phyloP scores from a whole-genome alignment of 2,329 filamentous ascomycete species.

The Fusarium praegraminearum region DNA sequence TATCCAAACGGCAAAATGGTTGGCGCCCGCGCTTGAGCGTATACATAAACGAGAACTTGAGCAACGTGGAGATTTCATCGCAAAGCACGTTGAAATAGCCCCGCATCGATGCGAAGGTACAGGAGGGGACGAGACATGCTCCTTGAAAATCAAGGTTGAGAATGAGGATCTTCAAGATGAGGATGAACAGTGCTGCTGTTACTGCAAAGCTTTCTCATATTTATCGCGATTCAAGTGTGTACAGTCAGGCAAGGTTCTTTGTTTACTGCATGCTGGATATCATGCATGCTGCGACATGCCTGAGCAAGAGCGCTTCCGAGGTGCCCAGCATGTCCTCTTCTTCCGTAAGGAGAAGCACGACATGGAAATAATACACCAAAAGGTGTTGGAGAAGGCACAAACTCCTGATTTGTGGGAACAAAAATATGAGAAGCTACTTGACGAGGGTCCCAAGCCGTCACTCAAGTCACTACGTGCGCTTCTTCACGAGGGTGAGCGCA shows the following conservation, averaged over 20 bases:
- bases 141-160: slow-evolving; percentile 72
- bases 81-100: slow-evolving; percentile 69
- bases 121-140: slow-evolving; percentile 64
- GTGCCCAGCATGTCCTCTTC: slow-evolving; percentile 78
- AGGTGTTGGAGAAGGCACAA: slow-evolving; percentile 85
- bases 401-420: slow-evolving; percentile 90
- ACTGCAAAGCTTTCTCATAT: slow-evolving; percentile 93
- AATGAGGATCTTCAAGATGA: slow-evolving; percentile 87
- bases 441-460: slow-evolving; percentile 85
- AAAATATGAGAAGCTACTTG: slow-evolving; percentile 86
- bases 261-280: slow-evolving; percentile 82
- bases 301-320: slow-evolving; percentile 74
- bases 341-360: slow-evolving; percentile 82
- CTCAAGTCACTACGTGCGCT: slow-evolving; percentile 87
- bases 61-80: slow-evolving; percentile 76
- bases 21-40: slow-evolving; percentile 85
- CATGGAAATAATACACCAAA: slow-evolving; percentile 75
- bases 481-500: slow-evolving; percentile 93
- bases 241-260: slow-evolving; percentile 83
- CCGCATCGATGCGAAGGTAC: slow-evolving; percentile 64
- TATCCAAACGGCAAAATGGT: slow-evolving; percentile 95
- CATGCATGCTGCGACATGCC: slow-evolving; percentile 82
- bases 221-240: slow-evolving; percentile 90
- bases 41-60: slow-evolving; percentile 79
- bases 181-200: slow-evolving; percentile 91